phyloP scores from a whole-genome alignment of 1,139 yeast species.

The Geotrichum bryndzae region DNA sequence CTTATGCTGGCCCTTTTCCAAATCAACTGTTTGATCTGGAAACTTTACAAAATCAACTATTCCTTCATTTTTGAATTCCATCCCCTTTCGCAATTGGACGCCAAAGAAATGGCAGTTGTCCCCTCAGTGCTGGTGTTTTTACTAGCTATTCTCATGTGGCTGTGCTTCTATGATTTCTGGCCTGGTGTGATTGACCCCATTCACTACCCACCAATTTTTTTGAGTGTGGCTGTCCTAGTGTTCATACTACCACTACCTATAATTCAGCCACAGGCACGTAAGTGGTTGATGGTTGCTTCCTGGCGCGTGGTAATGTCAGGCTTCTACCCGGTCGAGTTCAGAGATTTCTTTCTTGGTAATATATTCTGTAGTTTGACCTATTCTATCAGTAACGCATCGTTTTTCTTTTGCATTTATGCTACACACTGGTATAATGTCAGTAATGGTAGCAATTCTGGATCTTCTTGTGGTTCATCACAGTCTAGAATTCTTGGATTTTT shows the following conservation, averaged over 20 bases:
- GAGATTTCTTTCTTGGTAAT: constrained; percentile 91
- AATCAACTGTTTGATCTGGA: constrained; percentile 68
- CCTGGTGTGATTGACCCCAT: constrained; percentile 54
- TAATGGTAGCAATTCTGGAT: constrained; percentile 42
- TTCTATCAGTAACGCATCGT: constrained; percentile 75
- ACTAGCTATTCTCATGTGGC: constrained; percentile 61
- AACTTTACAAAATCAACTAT: constrained; percentile 70
- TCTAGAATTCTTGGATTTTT: constrained; percentile 77
- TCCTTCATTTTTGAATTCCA: constrained; percentile 88
- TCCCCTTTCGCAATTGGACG: constrained; percentile 62
- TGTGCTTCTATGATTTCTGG: constrained; percentile 70
- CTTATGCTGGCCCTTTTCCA: constrained; percentile 60
- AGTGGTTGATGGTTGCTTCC: constrained; percentile 68
- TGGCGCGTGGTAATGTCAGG: constrained; percentile 78
- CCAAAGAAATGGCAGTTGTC: constrained; percentile 55
- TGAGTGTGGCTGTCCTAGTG: constrained; percentile 48
- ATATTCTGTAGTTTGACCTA: constrained; percentile 82
- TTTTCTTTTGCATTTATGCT: constrained; percentile 78
- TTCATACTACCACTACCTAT: constrained; percentile 57
- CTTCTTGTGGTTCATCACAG: constrained; percentile 68
- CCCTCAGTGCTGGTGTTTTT: constrained; percentile 56
- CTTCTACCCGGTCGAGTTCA: constrained; percentile 86
- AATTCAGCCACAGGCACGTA: constrained; percentile 50
- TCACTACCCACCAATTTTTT: constrained; percentile 76
- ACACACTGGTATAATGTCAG: constrained; percentile 48